Evolutionary conservation across 2,329 filamentous ascomycete species (phyloP).

Genomic region (Hypoxylon sp.): DNA sequence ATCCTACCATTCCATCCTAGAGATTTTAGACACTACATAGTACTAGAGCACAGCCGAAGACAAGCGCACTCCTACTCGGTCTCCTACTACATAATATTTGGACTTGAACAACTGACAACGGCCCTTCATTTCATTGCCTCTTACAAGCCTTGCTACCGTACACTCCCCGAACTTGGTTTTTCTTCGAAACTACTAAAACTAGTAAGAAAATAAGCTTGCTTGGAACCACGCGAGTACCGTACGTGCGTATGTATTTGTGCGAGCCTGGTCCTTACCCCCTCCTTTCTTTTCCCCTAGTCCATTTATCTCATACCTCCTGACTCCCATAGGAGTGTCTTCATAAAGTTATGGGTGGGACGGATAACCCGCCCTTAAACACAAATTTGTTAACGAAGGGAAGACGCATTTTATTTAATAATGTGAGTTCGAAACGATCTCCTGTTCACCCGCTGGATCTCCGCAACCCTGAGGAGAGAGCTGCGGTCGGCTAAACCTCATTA

Average conservation of each 20-base stretch:
- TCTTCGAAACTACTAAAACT: constrained; percentile 25
- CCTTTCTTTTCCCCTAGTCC: background rate
- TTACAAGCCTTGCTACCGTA: constrained; percentile 15
- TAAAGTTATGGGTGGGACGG: constrained; percentile 18
- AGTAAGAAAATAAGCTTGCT: constrained; percentile 36
- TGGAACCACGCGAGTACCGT: constrained; percentile 12
- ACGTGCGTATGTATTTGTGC: constrained; percentile 9
- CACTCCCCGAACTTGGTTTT: constrained; percentile 8
- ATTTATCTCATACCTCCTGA: background rate
- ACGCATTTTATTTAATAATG: constrained; percentile 32
- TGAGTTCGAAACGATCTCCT: constrained; percentile 34
- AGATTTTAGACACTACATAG: constrained; percentile 14
- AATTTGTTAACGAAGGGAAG: constrained; percentile 25
- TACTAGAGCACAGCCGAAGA: constrained; percentile 23
- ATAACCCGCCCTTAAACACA: constrained; percentile 11
- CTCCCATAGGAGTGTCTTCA: background rate
- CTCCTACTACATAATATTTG: constrained; percentile 3
- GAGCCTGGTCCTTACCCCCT: constrained; percentile 3
- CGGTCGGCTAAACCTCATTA: constrained; percentile 26
- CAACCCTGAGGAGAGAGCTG: constrained; percentile 39
- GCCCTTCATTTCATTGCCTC: background rate
- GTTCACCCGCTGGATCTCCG: constrained; percentile 41
- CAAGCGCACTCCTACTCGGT: constrained; percentile 21
- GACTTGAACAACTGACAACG: constrained; percentile 1
- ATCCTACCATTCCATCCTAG: constrained; percentile 17